These are phyloP conservation scores for Mrakia frigida DNA, from an alignment of 768 basidiomycete genomes.

Conservation along the genomic window DNA sequence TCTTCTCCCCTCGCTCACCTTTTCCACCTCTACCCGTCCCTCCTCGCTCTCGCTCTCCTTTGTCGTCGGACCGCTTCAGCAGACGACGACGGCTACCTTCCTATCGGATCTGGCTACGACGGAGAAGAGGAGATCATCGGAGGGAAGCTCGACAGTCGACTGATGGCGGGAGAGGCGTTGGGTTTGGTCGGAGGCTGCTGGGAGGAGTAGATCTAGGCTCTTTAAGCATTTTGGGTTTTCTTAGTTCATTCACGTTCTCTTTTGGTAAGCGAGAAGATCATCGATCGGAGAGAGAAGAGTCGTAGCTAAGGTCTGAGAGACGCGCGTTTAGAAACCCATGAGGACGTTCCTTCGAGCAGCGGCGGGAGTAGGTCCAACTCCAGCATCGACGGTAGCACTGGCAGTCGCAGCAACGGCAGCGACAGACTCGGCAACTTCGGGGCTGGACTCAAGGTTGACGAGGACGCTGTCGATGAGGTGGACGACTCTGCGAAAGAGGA, in stretches of 20 bases:
- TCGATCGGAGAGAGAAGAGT: no score
- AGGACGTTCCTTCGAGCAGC: not conserved
- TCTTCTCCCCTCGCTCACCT: slow-evolving; percentile 75
- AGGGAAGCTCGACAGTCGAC: slow-evolving; percentile 58
- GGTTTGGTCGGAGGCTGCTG: slow-evolving; percentile 54
- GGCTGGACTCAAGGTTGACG: slow-evolving; percentile 49
- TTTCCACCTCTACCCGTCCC: slow-evolving; percentile 75
- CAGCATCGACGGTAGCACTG: not conserved
- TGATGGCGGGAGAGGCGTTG: slow-evolving; percentile 62
- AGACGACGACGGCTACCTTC: slow-evolving; percentile 4
- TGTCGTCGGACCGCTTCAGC: slow-evolving; percentile 62
- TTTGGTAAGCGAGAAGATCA: no score
- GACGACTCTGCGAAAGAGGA: slow-evolving; percentile 2
- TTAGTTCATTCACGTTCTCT: not conserved
- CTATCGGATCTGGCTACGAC: slow-evolving; percentile 33
- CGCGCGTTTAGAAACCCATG: not conserved
- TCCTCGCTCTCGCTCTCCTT: slow-evolving; percentile 73
- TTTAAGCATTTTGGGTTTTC: not conserved
- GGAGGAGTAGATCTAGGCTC: slow-evolving; percentile 44
- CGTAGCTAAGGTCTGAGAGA: no score
- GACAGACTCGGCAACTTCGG: slow-evolving; percentile 51
- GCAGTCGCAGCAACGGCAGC: slow-evolving; percentile 27
- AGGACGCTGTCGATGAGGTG: slow-evolving; percentile 55
- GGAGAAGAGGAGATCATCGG: slow-evolving; percentile 35
- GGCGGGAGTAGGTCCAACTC: not conserved